Evolutionary conservation across 177 flowering plant species (phyloP).

Genomic region (Telopea speciosissima): DNA sequence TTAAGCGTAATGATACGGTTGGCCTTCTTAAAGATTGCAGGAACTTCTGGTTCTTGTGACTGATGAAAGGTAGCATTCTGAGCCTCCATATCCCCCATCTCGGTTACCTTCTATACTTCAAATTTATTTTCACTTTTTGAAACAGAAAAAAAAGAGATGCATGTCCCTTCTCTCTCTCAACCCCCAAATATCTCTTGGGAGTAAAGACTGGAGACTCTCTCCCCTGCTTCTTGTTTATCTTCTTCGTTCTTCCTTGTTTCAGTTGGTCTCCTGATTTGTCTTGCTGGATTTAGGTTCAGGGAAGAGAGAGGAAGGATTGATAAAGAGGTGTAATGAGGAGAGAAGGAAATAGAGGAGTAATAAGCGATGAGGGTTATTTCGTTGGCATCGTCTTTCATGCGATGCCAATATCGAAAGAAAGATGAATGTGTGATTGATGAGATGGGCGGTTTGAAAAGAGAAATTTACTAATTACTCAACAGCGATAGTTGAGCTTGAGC

Average conservation of each 20-base stretch:
- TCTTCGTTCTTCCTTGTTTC: neutral
- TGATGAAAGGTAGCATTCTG: conserved; percentile 1
- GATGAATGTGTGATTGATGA: too few species aligned
- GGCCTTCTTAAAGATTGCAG: conserved; percentile 30
- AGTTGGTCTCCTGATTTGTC: neutral
- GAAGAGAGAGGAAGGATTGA: neutral
- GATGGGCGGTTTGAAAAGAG: conserved; percentile 5
- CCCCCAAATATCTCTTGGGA: too few species aligned
- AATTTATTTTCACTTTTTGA: neutral
- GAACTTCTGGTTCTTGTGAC: neutral
- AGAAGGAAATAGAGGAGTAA: neutral
- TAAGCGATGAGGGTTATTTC: too few species aligned
- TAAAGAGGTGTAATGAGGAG: too few species aligned
- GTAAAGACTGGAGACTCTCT: too few species aligned
- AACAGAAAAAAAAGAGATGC: too few species aligned
- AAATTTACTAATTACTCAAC: neutral
- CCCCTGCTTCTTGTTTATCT: neutral
- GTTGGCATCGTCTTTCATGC: too few species aligned
- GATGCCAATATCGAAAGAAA: too few species aligned
- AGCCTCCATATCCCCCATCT: conserved; percentile 31
- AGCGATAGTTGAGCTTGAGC: too few species aligned
- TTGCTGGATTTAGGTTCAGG: too few species aligned
- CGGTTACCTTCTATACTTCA: conserved; percentile 12
- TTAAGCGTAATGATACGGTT: conserved; percentile 33
- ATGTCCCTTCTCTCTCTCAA: neutral